Evolutionary conservation across 2,329 filamentous ascomycete species (phyloP).

Genomic region (Fusarium verrucosum): DNA sequence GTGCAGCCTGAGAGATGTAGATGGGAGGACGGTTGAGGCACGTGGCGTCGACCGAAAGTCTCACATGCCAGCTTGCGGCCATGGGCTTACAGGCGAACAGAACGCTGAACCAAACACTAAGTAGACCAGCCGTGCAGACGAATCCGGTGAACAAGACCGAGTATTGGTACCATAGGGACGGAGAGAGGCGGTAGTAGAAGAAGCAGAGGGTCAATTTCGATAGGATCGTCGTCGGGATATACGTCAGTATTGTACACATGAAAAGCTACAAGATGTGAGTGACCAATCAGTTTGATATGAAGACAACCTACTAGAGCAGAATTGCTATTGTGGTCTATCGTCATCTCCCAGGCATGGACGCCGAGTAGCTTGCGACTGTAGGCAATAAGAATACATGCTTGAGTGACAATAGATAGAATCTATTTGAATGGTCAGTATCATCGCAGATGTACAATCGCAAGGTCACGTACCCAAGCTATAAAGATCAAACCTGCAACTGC

Average conservation of each 20-base stretch:
- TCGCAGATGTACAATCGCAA: rapidly evolving
- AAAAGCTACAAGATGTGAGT: neutral
- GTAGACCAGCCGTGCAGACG: neutral
- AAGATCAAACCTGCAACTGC: neutral
- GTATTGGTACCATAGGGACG: slow-evolving; percentile 10
- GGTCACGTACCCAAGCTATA: neutral
- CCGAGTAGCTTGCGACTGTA: slow-evolving; percentile 6
- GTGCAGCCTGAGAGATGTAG: slow-evolving; percentile 11
- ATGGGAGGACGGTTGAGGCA: slow-evolving; percentile 15
- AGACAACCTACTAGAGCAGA: neutral
- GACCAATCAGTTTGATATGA: rapidly evolving
- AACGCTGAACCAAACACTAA: slow-evolving; percentile 13
- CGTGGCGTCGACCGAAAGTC: neutral
- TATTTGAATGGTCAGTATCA: neutral
- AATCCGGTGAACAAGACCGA: slow-evolving; percentile 5
- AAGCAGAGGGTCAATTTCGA: slow-evolving; percentile 16
- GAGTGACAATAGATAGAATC: neutral
- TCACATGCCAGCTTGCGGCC: slow-evolving; percentile 2
- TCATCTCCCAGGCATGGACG: slow-evolving; percentile 18
- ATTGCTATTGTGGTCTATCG: slow-evolving; percentile 1
- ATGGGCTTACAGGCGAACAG: slow-evolving; percentile 8
- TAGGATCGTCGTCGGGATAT: slow-evolving; percentile 13
- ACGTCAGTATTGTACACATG: slow-evolving; percentile 6
- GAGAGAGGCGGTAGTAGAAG: slow-evolving; percentile 16
- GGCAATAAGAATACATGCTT: slow-evolving; percentile 16